phyloP scores from a whole-genome alignment of 2,329 filamentous ascomycete genomes.

The Chaetoscypha palmicola region DNA sequence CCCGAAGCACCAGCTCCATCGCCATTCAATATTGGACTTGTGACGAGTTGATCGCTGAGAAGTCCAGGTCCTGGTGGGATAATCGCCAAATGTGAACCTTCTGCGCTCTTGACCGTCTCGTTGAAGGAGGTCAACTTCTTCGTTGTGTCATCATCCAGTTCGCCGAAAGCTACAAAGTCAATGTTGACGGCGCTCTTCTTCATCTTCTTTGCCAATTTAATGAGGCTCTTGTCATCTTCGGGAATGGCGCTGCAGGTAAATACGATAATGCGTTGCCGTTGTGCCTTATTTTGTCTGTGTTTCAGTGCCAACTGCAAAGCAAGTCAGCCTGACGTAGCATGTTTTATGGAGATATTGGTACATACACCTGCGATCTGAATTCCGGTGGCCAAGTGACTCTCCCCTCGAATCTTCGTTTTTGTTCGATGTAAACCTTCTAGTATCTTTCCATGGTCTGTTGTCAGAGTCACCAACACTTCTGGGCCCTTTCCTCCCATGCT shows the following conservation, averaged over 20 bases:
- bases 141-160: constrained; percentile 81
- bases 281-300: constrained; percentile 95
- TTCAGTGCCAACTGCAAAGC: constrained; percentile 75
- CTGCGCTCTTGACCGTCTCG: constrained; percentile 82
- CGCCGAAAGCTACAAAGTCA: constrained; percentile 92
- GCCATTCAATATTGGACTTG: constrained; percentile 82
- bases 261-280: constrained; percentile 92
- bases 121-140: constrained; percentile 95
- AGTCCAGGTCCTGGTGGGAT: constrained; percentile 88
- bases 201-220: constrained; percentile 93
- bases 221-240: constrained; percentile 82
- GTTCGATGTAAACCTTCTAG: constrained; percentile 86
- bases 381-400: constrained; percentile 80
- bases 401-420: constrained; percentile 82
- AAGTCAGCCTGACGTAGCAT: not conserved
- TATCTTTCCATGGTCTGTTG: constrained; percentile 92
- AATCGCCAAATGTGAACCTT: constrained; percentile 85
- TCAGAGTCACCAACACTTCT: constrained; percentile 92
- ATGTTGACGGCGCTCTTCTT: constrained; percentile 95
- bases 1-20: constrained; percentile 58
- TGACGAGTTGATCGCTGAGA: constrained; percentile 83
- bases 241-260: constrained; percentile 91
- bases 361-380: constrained; percentile 92
- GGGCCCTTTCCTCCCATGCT: constrained; percentile 98
- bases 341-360: constrained; percentile 10